A percentile compares a stretch with the other conserved stretches of the same genome.
These are phyloP conservation scores for Macrolepiota dolichaula DNA, from an alignment of 768 basidiomycete species.

Conservation along the genomic window DNA sequence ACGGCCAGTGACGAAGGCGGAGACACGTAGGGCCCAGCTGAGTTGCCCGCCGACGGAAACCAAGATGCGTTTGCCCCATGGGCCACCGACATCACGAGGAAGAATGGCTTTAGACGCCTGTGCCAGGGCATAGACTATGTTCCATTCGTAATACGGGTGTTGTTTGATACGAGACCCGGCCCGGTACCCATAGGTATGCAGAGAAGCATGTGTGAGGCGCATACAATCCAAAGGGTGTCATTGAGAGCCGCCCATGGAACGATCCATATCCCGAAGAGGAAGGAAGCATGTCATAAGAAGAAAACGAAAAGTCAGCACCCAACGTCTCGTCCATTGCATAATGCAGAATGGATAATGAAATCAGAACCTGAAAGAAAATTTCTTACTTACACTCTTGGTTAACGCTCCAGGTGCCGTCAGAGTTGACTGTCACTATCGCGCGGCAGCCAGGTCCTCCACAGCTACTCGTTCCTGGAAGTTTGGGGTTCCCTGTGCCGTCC, in stretches of 20 bases:
- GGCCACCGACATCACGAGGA: slow-evolving; percentile 62
- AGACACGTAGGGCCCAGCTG: slow-evolving; percentile 53
- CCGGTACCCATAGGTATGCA: neutral
- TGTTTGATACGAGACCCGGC: neutral
- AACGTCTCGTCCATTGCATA: neutral
- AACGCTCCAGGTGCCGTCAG: slow-evolving; percentile 52
- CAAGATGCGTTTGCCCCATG: slow-evolving; percentile 61
- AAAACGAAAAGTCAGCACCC: neutral
- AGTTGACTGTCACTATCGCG: slow-evolving; percentile 60
- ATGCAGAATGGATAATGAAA: neutral
- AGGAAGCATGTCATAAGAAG: neutral
- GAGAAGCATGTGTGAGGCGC: neutral
- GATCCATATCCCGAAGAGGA: neutral
- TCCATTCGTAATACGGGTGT: neutral
- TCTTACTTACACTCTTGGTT: slow-evolving; percentile 65
- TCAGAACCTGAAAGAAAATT: neutral
- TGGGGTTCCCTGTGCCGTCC: slow-evolving; percentile 54
- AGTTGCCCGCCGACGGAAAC: slow-evolving; percentile 52
- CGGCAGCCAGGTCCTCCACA: slow-evolving; percentile 62
- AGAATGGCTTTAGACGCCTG: slow-evolving; percentile 69
- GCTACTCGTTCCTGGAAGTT: slow-evolving; percentile 54
- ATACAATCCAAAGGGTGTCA: neutral
- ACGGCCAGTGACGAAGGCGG: slow-evolving; percentile 60
- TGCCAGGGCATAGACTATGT: slow-evolving; percentile 60
- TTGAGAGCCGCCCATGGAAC: neutral